Evolutionary conservation across 1,284 basidiomycete genomes (phyloP), one percentile per base, ranked within the genome.

Genomic region (Rhodotorula mucilaginosa): DNA sequence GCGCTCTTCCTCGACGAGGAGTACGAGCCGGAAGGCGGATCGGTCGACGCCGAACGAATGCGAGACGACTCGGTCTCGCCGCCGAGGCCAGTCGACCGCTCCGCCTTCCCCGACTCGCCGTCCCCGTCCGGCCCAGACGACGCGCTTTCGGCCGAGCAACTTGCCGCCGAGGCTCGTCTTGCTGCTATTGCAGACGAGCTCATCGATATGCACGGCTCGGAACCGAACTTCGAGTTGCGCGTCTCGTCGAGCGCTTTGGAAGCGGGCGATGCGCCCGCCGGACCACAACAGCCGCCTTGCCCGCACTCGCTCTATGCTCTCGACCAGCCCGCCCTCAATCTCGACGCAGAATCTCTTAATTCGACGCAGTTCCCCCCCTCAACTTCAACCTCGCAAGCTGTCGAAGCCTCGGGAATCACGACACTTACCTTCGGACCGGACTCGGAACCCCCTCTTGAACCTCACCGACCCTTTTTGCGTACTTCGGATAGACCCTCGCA

Each of bases 1-100:
- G 69, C 60, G 26, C n/a, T 31, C 2, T 26, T 59, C 5, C 60
- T 66, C 48, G 69, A 63, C n/a, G 12, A 60, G n/a, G n/a, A 47
- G 64, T 51, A 31, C 29, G 29, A 51, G 10, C 29, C 29, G 26
- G n/a, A 26, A 5, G 26, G 54, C 26, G 54, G 15, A n/a, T 29
- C 10, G 1, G 10, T 10, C 39, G 39, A 44, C 39, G 39, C 39
- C 39, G 39, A 44, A 44, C 39, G 12, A 44, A 44, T 44, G 39
- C 39, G 12, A 44, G 39, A 44, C 39, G 39, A 44, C 39, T 44
- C 39, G 39, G 39, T 8, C 12, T 44, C 39, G 12, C 34, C 34
- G 34, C 39, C 39, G 10, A 44, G 39, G 39, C 39, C 39, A 10
- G 39, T 44, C 39, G 39, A 44, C 39, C 39, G 39, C 39, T 44